These are phyloP conservation scores for Boeremia lycopersici DNA, from an alignment of 2,329 filamentous ascomycete genomes.

Conservation along the genomic window DNA sequence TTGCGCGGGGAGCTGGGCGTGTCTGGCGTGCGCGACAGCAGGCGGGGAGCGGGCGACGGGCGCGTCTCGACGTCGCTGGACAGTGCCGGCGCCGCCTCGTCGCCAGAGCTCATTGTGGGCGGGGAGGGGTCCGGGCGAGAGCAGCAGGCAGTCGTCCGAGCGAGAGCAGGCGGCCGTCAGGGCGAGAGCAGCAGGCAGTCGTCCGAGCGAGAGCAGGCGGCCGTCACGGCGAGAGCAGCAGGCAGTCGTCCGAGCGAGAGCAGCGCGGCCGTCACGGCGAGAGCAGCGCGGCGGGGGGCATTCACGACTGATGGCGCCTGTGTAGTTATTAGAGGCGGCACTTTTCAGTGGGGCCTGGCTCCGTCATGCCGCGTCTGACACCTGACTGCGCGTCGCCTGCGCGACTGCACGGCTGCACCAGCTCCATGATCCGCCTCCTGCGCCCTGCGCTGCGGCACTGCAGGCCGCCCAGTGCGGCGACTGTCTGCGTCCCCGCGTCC, in stretches of 20 bases:
- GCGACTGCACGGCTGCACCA: not conserved
- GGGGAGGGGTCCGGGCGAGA: not conserved
- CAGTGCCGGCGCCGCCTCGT: constrained; percentile 1
- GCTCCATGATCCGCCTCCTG: constrained; percentile 39
- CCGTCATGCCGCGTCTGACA: constrained; percentile 6
- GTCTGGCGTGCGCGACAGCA: constrained; percentile 16
- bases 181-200: no score
- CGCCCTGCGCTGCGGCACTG: constrained; percentile 39
- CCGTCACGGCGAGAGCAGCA: no score
- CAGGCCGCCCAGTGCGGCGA: constrained; percentile 17
- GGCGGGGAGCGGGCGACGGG: constrained; percentile 14
- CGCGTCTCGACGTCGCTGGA: constrained; percentile 9
- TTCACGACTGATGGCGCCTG: no score
- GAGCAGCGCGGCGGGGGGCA: no score
- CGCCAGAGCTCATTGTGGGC: constrained; percentile 27
- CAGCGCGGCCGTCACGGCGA: no score
- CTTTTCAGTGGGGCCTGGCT: constrained; percentile 14
- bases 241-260: not conserved
- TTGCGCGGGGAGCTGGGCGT: constrained; percentile 30
- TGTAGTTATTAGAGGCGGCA: no score
- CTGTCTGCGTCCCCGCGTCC: constrained; percentile 11
- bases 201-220: no score
- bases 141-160: not conserved
- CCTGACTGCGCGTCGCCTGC: constrained; percentile 26
- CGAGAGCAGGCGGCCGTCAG: not conserved